A percentile compares a stretch with the other conserved stretches of the same genome.
Evolutionary conservation across 2,329 filamentous ascomycete genomes (phyloP).

Genomic region (Scedosporium dehoogii): DNA sequence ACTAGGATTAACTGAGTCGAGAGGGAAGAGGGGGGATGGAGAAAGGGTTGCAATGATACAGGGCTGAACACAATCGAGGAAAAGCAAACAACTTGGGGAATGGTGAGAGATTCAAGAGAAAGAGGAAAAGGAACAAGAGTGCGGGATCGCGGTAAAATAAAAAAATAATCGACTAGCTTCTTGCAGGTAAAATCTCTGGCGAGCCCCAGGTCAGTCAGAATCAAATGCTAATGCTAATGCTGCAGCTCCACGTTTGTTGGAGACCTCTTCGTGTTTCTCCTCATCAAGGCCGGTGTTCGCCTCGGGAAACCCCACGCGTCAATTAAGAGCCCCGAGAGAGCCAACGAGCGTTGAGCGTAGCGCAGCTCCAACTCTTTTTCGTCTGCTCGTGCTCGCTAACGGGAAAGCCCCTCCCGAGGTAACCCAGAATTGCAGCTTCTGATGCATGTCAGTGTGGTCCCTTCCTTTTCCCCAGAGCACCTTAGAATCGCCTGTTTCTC

Average conservation of each 20-base stretch:
- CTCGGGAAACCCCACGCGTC: background rate
- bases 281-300: too few species aligned
- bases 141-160: too few species aligned
- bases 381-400: background rate
- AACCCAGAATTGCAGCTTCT: background rate
- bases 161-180: too few species aligned
- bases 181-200: too few species aligned
- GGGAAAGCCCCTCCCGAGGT: background rate
- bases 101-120: too few species aligned
- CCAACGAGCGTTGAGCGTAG: background rate
- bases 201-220: too few species aligned
- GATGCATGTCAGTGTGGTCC: background rate
- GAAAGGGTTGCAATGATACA: background rate
- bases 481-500: background rate
- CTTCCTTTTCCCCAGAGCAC: background rate
- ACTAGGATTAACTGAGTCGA: background rate
- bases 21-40: constrained; percentile 8
- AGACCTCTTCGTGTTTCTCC: background rate
- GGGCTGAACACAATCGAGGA: background rate
- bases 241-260: background rate
- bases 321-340: background rate
- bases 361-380: background rate
- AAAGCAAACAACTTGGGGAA: background rate
- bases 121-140: too few species aligned
- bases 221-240: too few species aligned